Conservation (phyloP, 75 land plant genomes). For the Ceratopteris richardii region DNA sequence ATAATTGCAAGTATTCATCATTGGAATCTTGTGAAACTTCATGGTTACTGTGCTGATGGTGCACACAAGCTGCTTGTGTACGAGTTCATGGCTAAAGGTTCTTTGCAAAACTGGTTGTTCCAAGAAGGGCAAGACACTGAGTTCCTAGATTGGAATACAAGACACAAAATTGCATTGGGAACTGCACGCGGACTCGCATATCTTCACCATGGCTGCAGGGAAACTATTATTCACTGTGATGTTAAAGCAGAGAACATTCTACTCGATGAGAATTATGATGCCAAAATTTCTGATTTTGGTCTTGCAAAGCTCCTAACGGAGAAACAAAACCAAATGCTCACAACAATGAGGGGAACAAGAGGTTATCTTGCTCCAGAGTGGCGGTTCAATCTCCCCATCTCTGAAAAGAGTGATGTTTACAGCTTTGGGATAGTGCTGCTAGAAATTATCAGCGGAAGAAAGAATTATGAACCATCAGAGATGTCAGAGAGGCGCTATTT, state of each 20-base stretch:
- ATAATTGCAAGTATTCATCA: constrained; percentile 17
- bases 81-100: constrained; percentile 51
- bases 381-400: constrained; percentile 34
- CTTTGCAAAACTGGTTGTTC: constrained; percentile 52
- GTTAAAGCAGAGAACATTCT: constrained; percentile 73
- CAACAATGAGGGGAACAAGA: constrained; percentile 47
- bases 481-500: constrained; percentile 4
- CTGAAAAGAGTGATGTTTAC: constrained; percentile 57
- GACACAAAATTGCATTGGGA: constrained; percentile 46
- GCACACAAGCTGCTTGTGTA: constrained; percentile 41
- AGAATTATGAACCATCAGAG: constrained; percentile 15
- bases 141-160: constrained; percentile 36
- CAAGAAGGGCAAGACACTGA: background rate
- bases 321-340: constrained; percentile 37
- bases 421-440: constrained; percentile 69
- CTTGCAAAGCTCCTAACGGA: constrained; percentile 44
- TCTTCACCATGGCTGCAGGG: constrained; percentile 54
- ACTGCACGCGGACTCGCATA: constrained; percentile 59
- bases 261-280: constrained; percentile 43
- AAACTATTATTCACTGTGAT: constrained; percentile 48
- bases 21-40: constrained; percentile 6
- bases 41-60: constrained; percentile 19
- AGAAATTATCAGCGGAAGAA: constrained; percentile 46
- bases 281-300: constrained; percentile 61
- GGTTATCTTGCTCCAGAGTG: constrained; percentile 74